Conservation (phyloP, 257 asterid genomes). For the Solanum infundibuliforme region DNA sequence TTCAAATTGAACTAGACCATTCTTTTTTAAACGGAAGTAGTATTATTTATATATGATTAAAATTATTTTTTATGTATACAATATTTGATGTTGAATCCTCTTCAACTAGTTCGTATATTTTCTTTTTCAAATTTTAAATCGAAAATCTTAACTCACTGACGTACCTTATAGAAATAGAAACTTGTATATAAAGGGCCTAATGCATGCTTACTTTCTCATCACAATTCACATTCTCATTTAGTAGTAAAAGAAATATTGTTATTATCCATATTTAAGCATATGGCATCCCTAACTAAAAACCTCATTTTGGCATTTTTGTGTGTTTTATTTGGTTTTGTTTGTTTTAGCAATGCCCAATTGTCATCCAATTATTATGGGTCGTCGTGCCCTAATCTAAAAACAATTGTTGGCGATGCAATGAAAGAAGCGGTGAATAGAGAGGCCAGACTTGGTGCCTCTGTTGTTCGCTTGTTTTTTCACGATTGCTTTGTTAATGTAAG, state of each 20-base stretch:
- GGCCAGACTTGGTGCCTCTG: constrained; percentile 36
- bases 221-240: background rate
- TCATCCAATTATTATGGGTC: constrained; percentile 29
- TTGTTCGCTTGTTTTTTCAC: constrained; percentile 54
- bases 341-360: constrained; percentile 34
- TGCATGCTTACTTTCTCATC: background rate
- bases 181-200: background rate
- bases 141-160: background rate
- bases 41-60: no score
- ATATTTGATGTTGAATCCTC: background rate
- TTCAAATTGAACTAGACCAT: no score
- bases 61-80: no score
- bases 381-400: constrained; percentile 31
- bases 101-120: no score
- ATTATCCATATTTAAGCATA: background rate
- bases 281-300: background rate
- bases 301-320: background rate
- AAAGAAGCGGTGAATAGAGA: constrained; percentile 32
- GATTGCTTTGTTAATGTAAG: constrained; percentile 56
- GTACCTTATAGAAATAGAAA: background rate
- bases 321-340: background rate
- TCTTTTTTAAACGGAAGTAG: no score
- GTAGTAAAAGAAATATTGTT: background rate
- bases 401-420: constrained; percentile 30
- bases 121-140: no score